Evolutionary conservation across 208 protist species (phyloP).

Genomic region (Phytomonas sp.): DNA sequence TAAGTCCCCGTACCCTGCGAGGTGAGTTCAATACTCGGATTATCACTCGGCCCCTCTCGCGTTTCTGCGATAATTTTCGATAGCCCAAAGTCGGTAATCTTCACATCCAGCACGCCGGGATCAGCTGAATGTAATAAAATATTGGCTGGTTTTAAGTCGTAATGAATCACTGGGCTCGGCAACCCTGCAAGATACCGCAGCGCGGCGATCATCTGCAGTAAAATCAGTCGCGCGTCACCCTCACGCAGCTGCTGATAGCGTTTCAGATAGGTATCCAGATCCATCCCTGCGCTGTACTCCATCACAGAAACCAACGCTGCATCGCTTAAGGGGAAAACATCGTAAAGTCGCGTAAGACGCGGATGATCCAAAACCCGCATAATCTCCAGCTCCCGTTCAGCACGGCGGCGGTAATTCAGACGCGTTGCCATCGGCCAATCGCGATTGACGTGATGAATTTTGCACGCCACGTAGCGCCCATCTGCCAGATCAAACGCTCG

Average conservation of each 20-base stretch:
- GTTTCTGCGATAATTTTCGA: constrained; percentile 88
- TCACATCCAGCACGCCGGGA: constrained; percentile 68
- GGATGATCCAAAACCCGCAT: constrained; percentile 85
- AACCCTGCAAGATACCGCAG: constrained; percentile 88
- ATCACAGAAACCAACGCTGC: constrained; percentile 91
- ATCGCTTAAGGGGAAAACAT: constrained; percentile 78
- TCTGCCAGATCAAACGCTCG: constrained; percentile 88
- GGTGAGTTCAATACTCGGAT: constrained; percentile 91
- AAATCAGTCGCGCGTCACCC: constrained; percentile 81
- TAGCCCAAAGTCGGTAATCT: constrained; percentile 97
- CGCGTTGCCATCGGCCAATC: constrained; percentile 85
- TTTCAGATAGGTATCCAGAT: constrained; percentile 90
- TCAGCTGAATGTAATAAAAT: constrained; percentile 62
- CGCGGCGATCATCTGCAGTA: constrained; percentile 86
- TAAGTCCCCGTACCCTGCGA: constrained; percentile 94
- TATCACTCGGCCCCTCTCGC: constrained; percentile 42
- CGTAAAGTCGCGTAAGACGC: constrained; percentile 71
- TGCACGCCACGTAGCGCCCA: constrained; percentile 89
- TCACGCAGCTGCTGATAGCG: constrained; percentile 69
- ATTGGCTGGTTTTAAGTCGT: constrained; percentile 75
- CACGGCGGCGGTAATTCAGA: constrained; percentile 88
- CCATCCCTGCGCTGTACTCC: constrained; percentile 88
- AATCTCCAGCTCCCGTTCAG: constrained; percentile 90
- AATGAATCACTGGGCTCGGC: constrained; percentile 75
- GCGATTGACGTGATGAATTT: constrained; percentile 91